These are phyloP conservation scores for Candida nitratophila DNA, from an alignment of 805 yeast species.

Conservation along the genomic window DNA sequence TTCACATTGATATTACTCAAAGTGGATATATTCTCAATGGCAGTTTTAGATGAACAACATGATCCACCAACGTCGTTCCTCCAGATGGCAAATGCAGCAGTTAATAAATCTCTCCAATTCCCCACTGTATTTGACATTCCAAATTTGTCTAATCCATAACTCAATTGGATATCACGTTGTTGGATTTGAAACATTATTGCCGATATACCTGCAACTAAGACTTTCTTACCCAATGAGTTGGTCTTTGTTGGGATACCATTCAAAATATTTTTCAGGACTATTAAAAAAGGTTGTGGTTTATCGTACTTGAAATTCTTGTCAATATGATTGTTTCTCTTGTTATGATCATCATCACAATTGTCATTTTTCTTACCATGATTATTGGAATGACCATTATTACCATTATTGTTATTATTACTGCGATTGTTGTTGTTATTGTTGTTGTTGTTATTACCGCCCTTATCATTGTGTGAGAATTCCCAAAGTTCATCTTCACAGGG, in stretches of 20 bases:
- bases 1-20: constrained; percentile 1
- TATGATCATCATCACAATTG: too few relatives aligned
- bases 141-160: constrained; percentile 35
- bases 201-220: constrained; percentile 58
- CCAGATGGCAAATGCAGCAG: constrained; percentile 70
- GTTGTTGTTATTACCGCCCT: neutral
- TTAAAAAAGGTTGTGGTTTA: constrained; percentile 41
- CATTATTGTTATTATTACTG: neutral
- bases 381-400: neutral
- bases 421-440: neutral
- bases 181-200: constrained; percentile 68
- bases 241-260: constrained; percentile 42
- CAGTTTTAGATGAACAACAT: constrained; percentile 28
- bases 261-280: constrained; percentile 50
- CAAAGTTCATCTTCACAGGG: constrained; percentile 61
- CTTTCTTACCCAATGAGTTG: constrained; percentile 57
- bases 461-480: constrained; percentile 24
- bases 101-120: constrained; percentile 66
- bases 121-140: constrained; percentile 21
- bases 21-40: constrained; percentile 19
- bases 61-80: constrained; percentile 37
- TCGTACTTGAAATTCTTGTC: constrained; percentile 9
- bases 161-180: constrained; percentile 58
- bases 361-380: neutral
- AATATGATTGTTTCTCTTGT: constrained; percentile 2